Evolutionary conservation across 2,329 filamentous ascomycete genomes (phyloP).

Genomic region (Hypoxylon sp.): DNA sequence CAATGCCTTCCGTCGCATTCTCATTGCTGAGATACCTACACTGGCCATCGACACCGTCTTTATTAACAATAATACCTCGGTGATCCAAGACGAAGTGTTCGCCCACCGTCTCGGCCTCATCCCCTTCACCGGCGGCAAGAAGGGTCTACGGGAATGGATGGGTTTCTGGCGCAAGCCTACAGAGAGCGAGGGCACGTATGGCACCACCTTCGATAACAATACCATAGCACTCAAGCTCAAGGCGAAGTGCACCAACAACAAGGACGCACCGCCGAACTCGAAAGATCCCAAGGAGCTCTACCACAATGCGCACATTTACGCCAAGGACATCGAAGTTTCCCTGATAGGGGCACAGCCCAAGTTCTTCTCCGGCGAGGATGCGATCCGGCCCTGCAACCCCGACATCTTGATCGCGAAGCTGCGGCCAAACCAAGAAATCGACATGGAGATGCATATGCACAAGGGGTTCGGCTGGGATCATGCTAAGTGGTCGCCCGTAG

Average conservation of each 20-base stretch:
- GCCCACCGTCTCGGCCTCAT: conserved; percentile 91
- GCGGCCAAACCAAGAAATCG: conserved; percentile 88
- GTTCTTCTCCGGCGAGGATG: conserved; percentile 75
- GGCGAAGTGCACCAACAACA: conserved; percentile 84
- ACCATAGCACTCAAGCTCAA: conserved; percentile 84
- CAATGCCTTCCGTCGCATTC: conserved; percentile 96
- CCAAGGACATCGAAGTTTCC: conserved; percentile 80
- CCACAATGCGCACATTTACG: conserved; percentile 86
- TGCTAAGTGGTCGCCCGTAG: conserved; percentile 96
- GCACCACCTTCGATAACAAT: conserved; percentile 82
- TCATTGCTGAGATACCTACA: conserved; percentile 93
- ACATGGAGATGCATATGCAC: conserved; percentile 91
- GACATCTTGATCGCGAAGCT: conserved; percentile 96
- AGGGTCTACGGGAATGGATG: conserved; percentile 82
- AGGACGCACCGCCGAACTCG: conserved; percentile 77
- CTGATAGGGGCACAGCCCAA: conserved; percentile 79
- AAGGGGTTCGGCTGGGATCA: conserved; percentile 96
- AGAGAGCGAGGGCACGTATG: conserved; percentile 71
- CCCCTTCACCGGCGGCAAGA: conserved; percentile 83
- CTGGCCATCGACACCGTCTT: conserved; percentile 95
- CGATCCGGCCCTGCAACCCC: conserved; percentile 84
- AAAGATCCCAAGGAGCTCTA: conserved; percentile 88
- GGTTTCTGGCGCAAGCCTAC: conserved; percentile 82
- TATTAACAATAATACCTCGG: conserved; percentile 95
- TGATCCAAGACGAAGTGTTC: conserved; percentile 97